Percentiles rank a stretch among this genome's conserved stretches.
phyloP scores from a whole-genome alignment of 2,329 filamentous ascomycete genomes.

The Ophiocordyceps sinensis region DNA sequence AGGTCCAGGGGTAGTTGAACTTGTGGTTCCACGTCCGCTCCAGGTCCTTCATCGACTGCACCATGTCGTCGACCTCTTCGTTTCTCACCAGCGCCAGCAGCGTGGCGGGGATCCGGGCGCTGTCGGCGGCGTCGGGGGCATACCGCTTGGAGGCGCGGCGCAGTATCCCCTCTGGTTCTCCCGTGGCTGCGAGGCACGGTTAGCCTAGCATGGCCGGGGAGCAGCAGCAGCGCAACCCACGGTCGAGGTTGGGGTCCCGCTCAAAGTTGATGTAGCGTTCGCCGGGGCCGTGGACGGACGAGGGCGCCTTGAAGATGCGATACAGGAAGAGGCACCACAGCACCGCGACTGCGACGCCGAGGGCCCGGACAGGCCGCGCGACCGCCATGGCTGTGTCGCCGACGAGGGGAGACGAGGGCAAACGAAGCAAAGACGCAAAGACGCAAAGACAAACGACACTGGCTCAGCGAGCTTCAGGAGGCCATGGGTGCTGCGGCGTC shows the following conservation, averaged over 20 bases:
- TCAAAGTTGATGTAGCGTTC: slow-evolving; percentile 43
- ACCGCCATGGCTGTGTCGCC: slow-evolving; percentile 51
- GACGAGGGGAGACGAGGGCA: slow-evolving; percentile 1
- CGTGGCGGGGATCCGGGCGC: slow-evolving; percentile 83
- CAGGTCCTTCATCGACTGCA: slow-evolving; percentile 79
- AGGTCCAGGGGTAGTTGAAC: slow-evolving; percentile 99
- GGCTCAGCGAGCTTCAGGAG: background rate
- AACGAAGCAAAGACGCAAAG: no score
- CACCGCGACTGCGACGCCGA: slow-evolving; percentile 56
- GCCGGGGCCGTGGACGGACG: slow-evolving; percentile 25
- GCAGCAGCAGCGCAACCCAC: slow-evolving; percentile 35
- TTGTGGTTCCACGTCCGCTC: slow-evolving; percentile 96
- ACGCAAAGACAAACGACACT: background rate
- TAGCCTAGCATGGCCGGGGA: slow-evolving; percentile 2
- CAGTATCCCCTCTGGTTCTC: slow-evolving; percentile 67
- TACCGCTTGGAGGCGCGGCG: slow-evolving; percentile 66
- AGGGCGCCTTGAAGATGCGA: slow-evolving; percentile 51
- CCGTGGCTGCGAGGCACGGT: slow-evolving; percentile 45
- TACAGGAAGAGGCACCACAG: slow-evolving; percentile 70
- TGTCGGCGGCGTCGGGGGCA: slow-evolving; percentile 56
- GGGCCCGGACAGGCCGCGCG: slow-evolving; percentile 68
- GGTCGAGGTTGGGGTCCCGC: slow-evolving; percentile 73
- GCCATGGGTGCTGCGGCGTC: slow-evolving; percentile 1
- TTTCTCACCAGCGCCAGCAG: slow-evolving; percentile 87
- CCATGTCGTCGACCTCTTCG: slow-evolving; percentile 69